Evolutionary conservation across 805 yeast genomes (phyloP).

Genomic region (Hanseniaspora occidentalis): DNA sequence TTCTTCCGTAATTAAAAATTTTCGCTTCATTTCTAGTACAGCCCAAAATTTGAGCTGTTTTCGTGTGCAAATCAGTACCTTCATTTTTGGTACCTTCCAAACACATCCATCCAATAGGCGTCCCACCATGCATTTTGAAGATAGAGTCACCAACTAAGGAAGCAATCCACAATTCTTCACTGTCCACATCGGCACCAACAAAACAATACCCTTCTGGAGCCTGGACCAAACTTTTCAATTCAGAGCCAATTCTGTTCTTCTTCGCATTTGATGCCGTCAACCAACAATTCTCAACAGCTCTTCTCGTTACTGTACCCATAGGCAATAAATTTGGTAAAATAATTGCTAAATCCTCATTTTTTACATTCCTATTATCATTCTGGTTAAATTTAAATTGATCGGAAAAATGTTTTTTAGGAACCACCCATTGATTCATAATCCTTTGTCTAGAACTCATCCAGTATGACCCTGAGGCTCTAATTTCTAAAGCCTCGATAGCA

Average conservation of each 20-base stretch:
- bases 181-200: slow-evolving; percentile 98
- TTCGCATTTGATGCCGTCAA: slow-evolving; percentile 94
- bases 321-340: slow-evolving; percentile 76
- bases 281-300: slow-evolving; percentile 98
- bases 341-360: slow-evolving; percentile 38
- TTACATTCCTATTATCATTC: slow-evolving; percentile 1
- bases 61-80: slow-evolving; percentile 91
- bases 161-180: slow-evolving; percentile 98
- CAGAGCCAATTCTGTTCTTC: slow-evolving; percentile 76
- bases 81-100: slow-evolving; percentile 86
- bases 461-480: slow-evolving; percentile 72
- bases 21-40: slow-evolving; percentile 88
- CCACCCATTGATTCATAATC: slow-evolving; percentile 75
- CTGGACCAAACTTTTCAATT: slow-evolving; percentile 68
- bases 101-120: slow-evolving; percentile 99
- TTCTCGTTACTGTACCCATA: slow-evolving; percentile 93
- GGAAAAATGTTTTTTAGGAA: slow-evolving; percentile 32
- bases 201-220: slow-evolving; percentile 86
- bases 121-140: slow-evolving; percentile 84
- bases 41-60: slow-evolving; percentile 81
- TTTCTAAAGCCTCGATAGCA: slow-evolving; percentile 67
- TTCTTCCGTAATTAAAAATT: slow-evolving; percentile 90
- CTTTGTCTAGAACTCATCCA: slow-evolving; percentile 90
- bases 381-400: slow-evolving; percentile 16
- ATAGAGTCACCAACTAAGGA: slow-evolving; percentile 87